Evolutionary conservation across 495 filamentous ascomycete genomes (phyloP).

Genomic region (Penicillium chermesinum): DNA sequence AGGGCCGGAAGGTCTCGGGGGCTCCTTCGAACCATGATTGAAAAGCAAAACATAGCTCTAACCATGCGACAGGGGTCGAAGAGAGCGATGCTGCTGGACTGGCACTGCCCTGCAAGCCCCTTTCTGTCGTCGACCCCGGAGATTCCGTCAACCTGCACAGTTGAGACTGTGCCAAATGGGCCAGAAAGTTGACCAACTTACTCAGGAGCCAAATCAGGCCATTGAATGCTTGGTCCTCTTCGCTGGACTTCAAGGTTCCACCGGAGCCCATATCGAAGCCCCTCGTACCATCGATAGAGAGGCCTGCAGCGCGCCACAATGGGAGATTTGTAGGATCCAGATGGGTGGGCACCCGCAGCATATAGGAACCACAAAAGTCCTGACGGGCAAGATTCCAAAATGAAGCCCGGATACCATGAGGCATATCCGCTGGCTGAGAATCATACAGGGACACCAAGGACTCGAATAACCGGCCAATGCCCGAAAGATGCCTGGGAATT

Average conservation of each 20-base stretch:
- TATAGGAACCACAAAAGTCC: constrained; percentile 38
- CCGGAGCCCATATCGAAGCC: constrained; percentile 12
- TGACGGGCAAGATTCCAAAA: constrained; percentile 42
- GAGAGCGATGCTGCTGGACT: not conserved
- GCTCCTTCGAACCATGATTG: constrained; percentile 38
- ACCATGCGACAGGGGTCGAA: constrained; percentile 32
- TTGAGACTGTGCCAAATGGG: constrained; percentile 31
- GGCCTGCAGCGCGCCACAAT: constrained; percentile 36
- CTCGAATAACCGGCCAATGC: constrained; percentile 28
- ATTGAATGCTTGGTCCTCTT: constrained; percentile 35
- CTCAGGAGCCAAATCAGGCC: constrained; percentile 32
- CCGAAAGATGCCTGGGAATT: constrained; percentile 26
- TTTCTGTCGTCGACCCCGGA: constrained; percentile 10
- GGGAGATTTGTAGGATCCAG: constrained; percentile 26
- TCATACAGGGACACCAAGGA: constrained; percentile 17
- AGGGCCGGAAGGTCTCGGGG: constrained; percentile 23
- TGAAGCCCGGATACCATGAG: constrained; percentile 29
- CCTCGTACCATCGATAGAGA: constrained; percentile 27
- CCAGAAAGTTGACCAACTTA: constrained; percentile 39
- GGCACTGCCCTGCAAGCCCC: constrained; percentile 2
- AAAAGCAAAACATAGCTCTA: constrained; percentile 35
- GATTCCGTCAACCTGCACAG: constrained; percentile 32
- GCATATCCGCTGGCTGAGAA: constrained; percentile 12
- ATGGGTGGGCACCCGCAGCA: constrained; percentile 29
- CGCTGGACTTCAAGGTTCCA: constrained; percentile 4